Evolutionary conservation across 345 rosid species (phyloP), one percentile per base, ranked within the genome.

Genomic region (Arabis alpina): DNA sequence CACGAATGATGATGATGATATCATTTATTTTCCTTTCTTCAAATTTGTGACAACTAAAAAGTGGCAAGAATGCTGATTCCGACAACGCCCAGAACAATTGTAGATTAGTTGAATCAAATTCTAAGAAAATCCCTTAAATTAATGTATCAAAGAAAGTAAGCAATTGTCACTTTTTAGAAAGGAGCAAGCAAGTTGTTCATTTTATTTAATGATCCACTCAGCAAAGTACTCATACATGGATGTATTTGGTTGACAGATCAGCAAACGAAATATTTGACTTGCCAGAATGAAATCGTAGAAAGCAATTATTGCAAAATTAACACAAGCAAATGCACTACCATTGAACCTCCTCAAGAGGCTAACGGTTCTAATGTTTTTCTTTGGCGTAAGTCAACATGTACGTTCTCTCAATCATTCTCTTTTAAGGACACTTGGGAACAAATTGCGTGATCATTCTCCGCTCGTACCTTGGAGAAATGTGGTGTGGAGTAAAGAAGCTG

Each of bases 1-100:
- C 68, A 73, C 34, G 60, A 58, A 72, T 58, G 59, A 64, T 73
- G 59, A 64, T 73, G 64, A 64, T 64, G 65, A 64, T 64, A 56
- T 44, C 56, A 65, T 56, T 64, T 70, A 41, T 27, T 40, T 1
- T 2, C 12, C 12, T 27, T 72, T 57, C 36, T 43, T 44, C 59
- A 73, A 28, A 65, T 55, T 48, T 52, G 77, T 73, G 77, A 73
- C 77, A 73, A 56, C 72, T 27, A 19, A 57, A 39, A 73, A 65
- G 66, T 73, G 39, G 45, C 57, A 51, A 65, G 25, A 65, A 64
- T 49, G 76, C 34, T 13, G 71, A 73, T 64, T 72, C 66, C 66
- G 52, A 48, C 66, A 64, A 64, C 16, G 71, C 10, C 58, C 25
- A 44, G 43, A 52, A 47, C 64, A 58, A 48, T 57, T 30, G 65